Base-by-base conservation (phyloP, 2,329 filamentous ascomycete genomes). In the Blastomyces percursus region DNA sequence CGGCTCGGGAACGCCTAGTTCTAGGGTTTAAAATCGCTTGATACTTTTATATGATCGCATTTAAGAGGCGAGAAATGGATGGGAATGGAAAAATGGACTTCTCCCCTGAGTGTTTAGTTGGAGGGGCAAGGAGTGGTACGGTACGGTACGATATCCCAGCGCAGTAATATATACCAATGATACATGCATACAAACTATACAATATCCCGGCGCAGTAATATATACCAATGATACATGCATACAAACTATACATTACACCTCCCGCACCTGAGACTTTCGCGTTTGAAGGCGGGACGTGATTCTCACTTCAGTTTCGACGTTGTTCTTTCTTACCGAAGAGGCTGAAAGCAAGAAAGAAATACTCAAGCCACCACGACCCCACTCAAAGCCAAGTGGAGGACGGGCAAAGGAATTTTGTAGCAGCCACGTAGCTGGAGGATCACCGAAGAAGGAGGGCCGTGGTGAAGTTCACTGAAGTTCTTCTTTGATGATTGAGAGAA, bases 271-370 rank as follows among this genome's bases (percentile, higher is more conserved):
- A n/a, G 19, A 6, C n/a, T n/a, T n/a, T 7, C 16, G 7, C 44
- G 3, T n/a, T 21, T 21, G 7, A 21, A 21, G n/a, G 1, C n/a
- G 7, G n/a, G 44, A 48, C 6, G 19, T 21, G n/a, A 48, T 48
- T 48, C 14, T 16, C 50, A 30, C 50, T 48, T 2, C n/a, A 24
- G 44, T 21, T 11, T 21, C 24, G 0, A 9, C 24, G 21, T 35
- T 35, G 32, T 35, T 35, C 32, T 35, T 35, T 8, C 8, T 35
- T 35, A 21, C 63, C 77, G 77, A 32, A 32, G 50, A 32, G 27
- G 27, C 50, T 52, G 50, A 32, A 52, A 32, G 27, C 11, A 32
- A 19, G 50, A 32, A 19, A 32, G 50, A 27, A 27, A 52, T 9
- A 24, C n/a, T 48, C n/a, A 11, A 30, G 14, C 27, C 16, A 16